Conservation (phyloP, 495 filamentous ascomycete genomes). For the Glonium stellatum region DNA sequence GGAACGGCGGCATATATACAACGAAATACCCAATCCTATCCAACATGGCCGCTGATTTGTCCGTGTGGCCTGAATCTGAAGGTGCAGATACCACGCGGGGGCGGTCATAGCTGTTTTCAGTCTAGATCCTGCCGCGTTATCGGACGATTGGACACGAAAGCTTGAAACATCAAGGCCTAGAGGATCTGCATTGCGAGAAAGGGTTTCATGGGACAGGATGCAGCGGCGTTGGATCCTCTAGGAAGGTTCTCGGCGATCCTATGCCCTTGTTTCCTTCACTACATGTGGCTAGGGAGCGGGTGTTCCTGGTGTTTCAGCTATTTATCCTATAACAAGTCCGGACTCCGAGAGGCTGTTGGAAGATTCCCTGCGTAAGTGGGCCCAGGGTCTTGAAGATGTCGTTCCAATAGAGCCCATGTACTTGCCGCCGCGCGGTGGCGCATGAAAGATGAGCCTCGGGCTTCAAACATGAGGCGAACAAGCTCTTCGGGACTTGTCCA, state of each 20-base stretch:
- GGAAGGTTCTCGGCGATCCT: conserved; percentile 1
- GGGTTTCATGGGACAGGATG: conserved; percentile 5
- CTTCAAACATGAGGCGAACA: not conserved
- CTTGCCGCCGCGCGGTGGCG: conserved; percentile 16
- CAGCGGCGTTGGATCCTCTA: not conserved
- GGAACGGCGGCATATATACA: not conserved
- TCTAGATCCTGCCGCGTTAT: not conserved
- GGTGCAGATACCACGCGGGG: not conserved
- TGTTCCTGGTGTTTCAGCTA: conserved; percentile 10
- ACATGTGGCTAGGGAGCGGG: conserved; percentile 7
- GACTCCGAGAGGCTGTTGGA: conserved; percentile 4
- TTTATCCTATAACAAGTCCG: conserved; percentile 3
- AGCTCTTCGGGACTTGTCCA: not conserved
- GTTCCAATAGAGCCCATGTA: not conserved
- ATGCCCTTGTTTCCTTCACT: conserved; percentile 3
- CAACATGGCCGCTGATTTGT: not conserved
- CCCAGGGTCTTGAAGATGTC: not conserved
- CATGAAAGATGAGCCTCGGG: conserved; percentile 2
- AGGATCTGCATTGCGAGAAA: conserved; percentile 1
- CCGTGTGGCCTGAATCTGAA: not conserved
- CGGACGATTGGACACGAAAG: not conserved
- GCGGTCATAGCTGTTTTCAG: not conserved
- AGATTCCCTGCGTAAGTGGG: not conserved
- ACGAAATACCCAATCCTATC: not conserved
- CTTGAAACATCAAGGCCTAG: not conserved